Evolutionary conservation across 2,329 filamentous ascomycete species (phyloP).

Genomic region (Botrytis aclada): DNA sequence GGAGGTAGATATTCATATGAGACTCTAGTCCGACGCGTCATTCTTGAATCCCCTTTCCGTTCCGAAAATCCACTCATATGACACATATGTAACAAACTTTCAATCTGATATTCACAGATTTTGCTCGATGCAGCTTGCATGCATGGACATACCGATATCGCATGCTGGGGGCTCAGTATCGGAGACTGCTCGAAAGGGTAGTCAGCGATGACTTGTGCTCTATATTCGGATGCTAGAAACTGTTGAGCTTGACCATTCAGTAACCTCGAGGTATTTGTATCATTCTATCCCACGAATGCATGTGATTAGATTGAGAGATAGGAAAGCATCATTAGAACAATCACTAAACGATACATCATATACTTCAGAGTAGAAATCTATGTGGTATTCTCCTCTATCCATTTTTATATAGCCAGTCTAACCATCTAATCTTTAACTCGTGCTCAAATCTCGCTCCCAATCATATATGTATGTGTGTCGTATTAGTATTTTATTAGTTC

Average conservation of each 20-base stretch:
- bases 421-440: not conserved
- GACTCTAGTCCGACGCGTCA: not conserved
- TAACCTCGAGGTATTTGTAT: not conserved
- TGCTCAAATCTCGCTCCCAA: constrained; percentile 2
- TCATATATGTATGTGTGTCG: not conserved
- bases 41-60: too few species aligned
- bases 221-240: not conserved
- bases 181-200: not conserved
- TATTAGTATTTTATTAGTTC: constrained; percentile 2
- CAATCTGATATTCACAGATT: not conserved
- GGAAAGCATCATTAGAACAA: not conserved
- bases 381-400: constrained; percentile 8
- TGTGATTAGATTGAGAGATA: too few species aligned
- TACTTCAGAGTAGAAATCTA: constrained; percentile 12
- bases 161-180: not conserved
- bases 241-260: not conserved
- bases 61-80: too few species aligned
- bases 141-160: not conserved
- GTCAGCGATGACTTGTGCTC: not conserved
- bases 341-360: not conserved
- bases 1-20: not conserved
- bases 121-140: not conserved
- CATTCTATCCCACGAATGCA: not conserved
- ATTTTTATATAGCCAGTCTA: not conserved
- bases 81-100: not conserved